Base-by-base conservation (phyloP, 1,139 yeast genomes). In the Scheffersomyces illinoinensis region DNA sequence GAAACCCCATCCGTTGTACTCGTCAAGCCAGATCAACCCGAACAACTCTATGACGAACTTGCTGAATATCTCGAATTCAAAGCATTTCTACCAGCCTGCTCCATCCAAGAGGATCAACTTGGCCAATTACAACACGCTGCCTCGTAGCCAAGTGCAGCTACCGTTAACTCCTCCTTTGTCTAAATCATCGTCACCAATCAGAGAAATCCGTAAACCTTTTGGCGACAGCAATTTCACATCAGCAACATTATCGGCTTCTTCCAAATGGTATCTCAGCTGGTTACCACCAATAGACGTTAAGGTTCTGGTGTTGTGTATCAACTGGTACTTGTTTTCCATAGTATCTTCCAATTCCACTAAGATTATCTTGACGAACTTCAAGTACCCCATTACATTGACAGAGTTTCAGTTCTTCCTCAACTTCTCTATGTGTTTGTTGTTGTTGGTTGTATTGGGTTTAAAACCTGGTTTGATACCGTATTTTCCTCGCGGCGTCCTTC, bases 281-380 rank as follows among this genome's bases (percentile, higher is more conserved):
- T 47, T 72, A 5, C 79, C 79, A 1, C 75, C 78, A 2, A 62
- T 75, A 50, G 71, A 78, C 61, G 48, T 70, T 59, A 71, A 71
- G 57, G 70, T 78, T 33, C 65, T 72, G 18, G 57, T 74, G 50
- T 64, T 90, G 49, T 93, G 98, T 71, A 68, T 83, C 8, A 68
- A 83, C 47, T 93, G 98, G 98, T 93, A 93, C 73, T 69, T 85
- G 47, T 79, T 89, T n/a, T 89, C 96, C 50, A 93, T 96, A 17
- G 73, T 93, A 19, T 90, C 97, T 6, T 89, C 89, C 66, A 91
- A 92, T 66, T 81, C 95, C 53, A 88, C 96, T 58, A 93, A 93
- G 71, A 76, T 87, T 57, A 91, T 93, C 56, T 76, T 93, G 60
- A 85, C 81, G 61, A 79, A 80, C 54, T 91, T 88, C 71, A 85